A percentile compares a stretch with the other conserved stretches of the same genome.
Evolutionary conservation across 768 basidiomycete genomes (phyloP).

Genomic region (Amanita jacksonii): DNA sequence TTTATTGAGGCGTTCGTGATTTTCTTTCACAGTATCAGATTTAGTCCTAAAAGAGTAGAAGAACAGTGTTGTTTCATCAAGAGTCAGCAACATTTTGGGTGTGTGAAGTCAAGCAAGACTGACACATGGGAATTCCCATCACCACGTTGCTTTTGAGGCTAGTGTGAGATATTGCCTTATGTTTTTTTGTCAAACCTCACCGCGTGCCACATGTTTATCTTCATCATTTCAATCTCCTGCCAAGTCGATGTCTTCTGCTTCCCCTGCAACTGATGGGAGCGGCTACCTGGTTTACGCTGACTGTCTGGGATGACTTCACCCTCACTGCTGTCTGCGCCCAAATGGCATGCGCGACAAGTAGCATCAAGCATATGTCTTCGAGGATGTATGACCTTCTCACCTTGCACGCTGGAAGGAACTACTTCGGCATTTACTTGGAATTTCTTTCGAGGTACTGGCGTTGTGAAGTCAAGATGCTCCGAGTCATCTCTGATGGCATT

Average conservation of each 20-base stretch:
- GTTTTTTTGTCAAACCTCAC: not conserved
- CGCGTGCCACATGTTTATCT: not conserved
- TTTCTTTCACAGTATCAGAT: not conserved
- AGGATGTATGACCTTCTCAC: not conserved
- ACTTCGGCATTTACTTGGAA: not conserved
- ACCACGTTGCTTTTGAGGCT: not conserved
- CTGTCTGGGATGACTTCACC: not conserved
- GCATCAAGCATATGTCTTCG: not conserved
- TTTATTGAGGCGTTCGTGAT: not conserved
- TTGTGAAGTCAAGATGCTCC: not conserved
- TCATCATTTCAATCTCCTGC: not conserved
- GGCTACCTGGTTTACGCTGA: not conserved
- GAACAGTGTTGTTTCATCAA: conserved; percentile 3
- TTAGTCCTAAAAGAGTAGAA: conserved; percentile 2
- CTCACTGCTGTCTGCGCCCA: not conserved
- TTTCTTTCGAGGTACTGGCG: not conserved
- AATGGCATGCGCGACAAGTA: not conserved
- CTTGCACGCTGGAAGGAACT: not conserved
- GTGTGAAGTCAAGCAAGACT: conserved; percentile 1
- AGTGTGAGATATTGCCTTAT: not conserved
- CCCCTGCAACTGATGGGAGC: conserved; percentile 2
- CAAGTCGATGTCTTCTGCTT: not conserved
- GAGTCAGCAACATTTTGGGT: not conserved
- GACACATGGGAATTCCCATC: conserved; percentile 3
- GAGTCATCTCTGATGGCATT: not conserved